Evolutionary conservation across 23 red algal species (phyloP).

Genomic region (Gracilaria domingensis): DNA sequence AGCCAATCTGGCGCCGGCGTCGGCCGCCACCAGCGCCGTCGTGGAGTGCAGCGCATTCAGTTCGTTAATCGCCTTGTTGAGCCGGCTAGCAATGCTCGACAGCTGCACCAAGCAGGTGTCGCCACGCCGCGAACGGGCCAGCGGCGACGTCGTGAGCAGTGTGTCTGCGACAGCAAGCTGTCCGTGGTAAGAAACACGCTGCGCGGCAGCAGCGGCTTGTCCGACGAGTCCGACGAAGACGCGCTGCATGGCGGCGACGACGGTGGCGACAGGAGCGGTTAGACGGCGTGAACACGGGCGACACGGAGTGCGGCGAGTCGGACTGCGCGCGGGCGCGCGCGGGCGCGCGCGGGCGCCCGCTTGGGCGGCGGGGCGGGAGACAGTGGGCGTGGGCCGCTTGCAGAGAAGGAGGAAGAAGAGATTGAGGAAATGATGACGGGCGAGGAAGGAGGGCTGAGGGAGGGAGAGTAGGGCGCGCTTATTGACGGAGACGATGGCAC

Average conservation of each 20-base stretch:
- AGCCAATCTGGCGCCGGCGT: slow-evolving; percentile 15
- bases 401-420: not conserved
- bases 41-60: slow-evolving; percentile 24
- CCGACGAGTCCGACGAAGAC: not conserved
- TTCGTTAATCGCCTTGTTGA: not conserved
- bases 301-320: too few relatives aligned
- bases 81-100: not conserved
- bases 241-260: not conserved
- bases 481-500: not conserved
- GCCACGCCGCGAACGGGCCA: not conserved
- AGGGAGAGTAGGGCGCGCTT: too few relatives aligned
- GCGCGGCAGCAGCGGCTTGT: not conserved
- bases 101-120: not conserved
- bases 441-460: too few relatives aligned
- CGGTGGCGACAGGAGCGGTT: not conserved
- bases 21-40: slow-evolving; percentile 32
- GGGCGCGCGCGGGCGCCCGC: not conserved
- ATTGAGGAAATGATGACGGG: slow-evolving; percentile 8
- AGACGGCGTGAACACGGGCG: not conserved
- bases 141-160: not conserved
- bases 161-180: not conserved
- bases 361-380: not conserved
- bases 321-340: too few relatives aligned
- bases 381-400: not conserved
- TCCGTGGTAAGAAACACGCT: not conserved